Evolutionary conservation across 148 eudicot genomes (phyloP), one percentile per base, ranked within the genome.

Genomic region (Rhododendron simsii): DNA sequence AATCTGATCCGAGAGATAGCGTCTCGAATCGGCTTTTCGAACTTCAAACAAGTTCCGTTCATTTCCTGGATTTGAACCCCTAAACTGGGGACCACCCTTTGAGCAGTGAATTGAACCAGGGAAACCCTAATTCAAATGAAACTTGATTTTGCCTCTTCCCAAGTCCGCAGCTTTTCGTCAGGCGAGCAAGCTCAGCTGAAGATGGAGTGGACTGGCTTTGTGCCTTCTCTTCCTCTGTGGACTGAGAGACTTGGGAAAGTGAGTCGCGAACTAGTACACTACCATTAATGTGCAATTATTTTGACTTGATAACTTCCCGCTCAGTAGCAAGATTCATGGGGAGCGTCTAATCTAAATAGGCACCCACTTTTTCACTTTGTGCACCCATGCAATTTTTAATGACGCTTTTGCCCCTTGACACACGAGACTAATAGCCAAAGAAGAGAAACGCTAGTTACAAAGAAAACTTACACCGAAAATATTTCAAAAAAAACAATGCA

Each of bases 1-100:
- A 97, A 97, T 41, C 95, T 92, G 21, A 97, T 85, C 84, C 98
- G 91, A 5, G 96, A 90, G 57, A 97, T 86, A 61, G 92, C 98
- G 80, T 97, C 98, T 82, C 28, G 35, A 84, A 97, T 93, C 10
- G 96, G 92, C 50, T 89, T 87, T 20, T 88, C 86, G 76, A 95
- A 91, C 63, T 88, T 85, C 85, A 97, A 85, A 81, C 90, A 75
- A 51, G 78, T 76, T 30, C 86, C 87, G 73, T 87, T 86, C 95
- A 91, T 93, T 74, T 89, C 33, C 26, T 45, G 47, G 78, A 73
- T 71, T 71, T 21, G 51, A 84, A 75, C 48, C 69, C 69, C 86
- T 51, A 75, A 53, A 71, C 23, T 35, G 21, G 71, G 23, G 16
- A 73, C n/a, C n/a, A 83, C 4, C 48, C 15, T 53, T 41, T 65